Base-by-base conservation (phyloP, 148 eudicot species). In the Chenopodium suecicum region DNA sequence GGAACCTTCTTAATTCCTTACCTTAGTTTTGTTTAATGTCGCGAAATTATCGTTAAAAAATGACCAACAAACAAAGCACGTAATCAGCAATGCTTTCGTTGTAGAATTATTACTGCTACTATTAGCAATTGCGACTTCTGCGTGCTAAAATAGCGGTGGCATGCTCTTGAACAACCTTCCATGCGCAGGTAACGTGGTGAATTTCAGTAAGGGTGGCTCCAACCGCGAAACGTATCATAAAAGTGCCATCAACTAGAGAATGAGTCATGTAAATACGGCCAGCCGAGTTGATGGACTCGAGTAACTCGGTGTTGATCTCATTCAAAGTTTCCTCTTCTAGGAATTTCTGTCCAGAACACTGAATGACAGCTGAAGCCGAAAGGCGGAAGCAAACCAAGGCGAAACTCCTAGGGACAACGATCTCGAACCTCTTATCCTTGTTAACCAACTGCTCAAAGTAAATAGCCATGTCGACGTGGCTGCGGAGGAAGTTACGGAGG, bases 201-300 rank as follows among this genome's bases (percentile, higher is more conserved):
- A 72, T 58, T 58, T 90, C 84, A 0, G 92, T 89, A 1, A 91
- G 72, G 4, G 85, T 78, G 10, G 90, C 92, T 7, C 92, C 92
- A 0, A 90, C 89, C 0, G 90, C 89, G 50, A 90, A 90, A 23
- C 92, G 66, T 10, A 90, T 77, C 82, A 88, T 22, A 27, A 77
- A 90, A 9, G 85, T 66, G 2, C 89, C 92, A 1, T 83, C 90
- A 3, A 88, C 88, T 4, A 90, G 83, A 0, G 86, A 87, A 56
- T 91, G 94, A 62, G 91, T 88, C 90, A 91, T 88, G 80, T 79
- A 90, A 3, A 87, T 81, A 7, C 41, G 37, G 4, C 92, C 92
- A 1, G 54, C 44, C 1, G 88, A 77, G 80, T 90, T 90, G 50
- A 90, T 75, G 16, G 86, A 86, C 78, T 90, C 92, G 9, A 90